These are phyloP conservation scores for Coffea humblotiana DNA, from an alignment of 305 asterid species.

Conservation along the genomic window DNA sequence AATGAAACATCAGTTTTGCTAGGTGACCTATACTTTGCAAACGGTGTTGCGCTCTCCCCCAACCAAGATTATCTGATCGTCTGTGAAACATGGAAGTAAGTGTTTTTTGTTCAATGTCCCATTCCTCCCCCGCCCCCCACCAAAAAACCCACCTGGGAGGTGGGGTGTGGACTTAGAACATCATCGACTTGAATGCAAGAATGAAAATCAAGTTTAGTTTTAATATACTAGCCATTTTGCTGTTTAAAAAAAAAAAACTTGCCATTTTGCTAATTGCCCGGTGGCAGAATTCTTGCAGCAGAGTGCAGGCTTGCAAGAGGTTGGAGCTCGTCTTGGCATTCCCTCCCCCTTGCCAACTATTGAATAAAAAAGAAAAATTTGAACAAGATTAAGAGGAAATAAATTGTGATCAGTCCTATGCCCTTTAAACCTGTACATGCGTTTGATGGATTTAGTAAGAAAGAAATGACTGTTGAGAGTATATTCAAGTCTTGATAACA, in stretches of 20 bases:
- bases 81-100: conserved; percentile 80
- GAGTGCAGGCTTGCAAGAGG: not conserved
- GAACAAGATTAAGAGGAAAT: no score
- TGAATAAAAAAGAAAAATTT: no score
- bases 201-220: no score
- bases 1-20: conserved; percentile 46
- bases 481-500: not conserved
- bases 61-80: conserved; percentile 54
- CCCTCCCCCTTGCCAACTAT: no score
- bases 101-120: not conserved
- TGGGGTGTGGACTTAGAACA: not conserved
- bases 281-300: not conserved
- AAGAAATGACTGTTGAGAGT: not conserved
- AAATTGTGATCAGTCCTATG: not conserved
- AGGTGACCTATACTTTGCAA: conserved; percentile 55
- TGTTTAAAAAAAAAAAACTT: no score
- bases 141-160: no score
- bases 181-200: not conserved
- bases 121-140: no score
- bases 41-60: conserved; percentile 66
- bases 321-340: not conserved
- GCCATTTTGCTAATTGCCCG: not conserved
- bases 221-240: not conserved
- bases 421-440: not conserved
- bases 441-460: not conserved